A percentile compares a stretch with the other conserved stretches of the same genome.
phyloP scores from a whole-genome alignment of 371 early-diverging fungal genomes.

The Mycotypha africana region DNA sequence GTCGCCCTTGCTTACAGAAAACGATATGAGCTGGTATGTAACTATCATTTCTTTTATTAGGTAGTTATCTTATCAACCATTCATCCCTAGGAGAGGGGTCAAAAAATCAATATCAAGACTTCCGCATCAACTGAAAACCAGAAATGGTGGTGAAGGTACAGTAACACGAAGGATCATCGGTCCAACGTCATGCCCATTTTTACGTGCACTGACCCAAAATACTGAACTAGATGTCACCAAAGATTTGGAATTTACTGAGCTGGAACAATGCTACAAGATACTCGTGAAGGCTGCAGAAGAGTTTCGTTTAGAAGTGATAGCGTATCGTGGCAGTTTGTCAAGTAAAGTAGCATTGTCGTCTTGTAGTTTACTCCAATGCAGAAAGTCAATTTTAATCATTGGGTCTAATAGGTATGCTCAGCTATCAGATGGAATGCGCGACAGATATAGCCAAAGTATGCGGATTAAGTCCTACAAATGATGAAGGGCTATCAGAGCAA shows the following conservation, averaged over 20 bases:
- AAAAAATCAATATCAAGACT: conserved; percentile 26
- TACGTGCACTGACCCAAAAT: neutral
- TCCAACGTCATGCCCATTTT: neutral
- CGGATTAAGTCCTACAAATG: conserved; percentile 23
- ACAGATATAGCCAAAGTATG: conserved; percentile 52
- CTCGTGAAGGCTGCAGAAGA: conserved; percentile 45
- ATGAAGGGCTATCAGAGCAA: no score
- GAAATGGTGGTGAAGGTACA: conserved; percentile 35
- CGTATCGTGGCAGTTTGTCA: conserved; percentile 57
- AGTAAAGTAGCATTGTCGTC: neutral
- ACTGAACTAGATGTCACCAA: conserved; percentile 57
- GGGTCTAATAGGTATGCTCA: conserved; percentile 46
- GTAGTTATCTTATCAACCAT: no score
- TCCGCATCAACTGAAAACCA: conserved; percentile 38
- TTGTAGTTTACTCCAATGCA: neutral
- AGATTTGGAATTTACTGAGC: conserved; percentile 64
- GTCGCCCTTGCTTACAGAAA: no score
- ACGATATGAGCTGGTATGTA: no score
- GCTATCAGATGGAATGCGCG: conserved; percentile 57
- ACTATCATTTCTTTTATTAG: no score
- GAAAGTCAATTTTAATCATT: neutral
- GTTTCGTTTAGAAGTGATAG: conserved; percentile 60
- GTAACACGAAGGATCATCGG: neutral
- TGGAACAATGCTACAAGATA: conserved; percentile 57
- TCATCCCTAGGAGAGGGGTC: conserved; percentile 34